Percentiles rank a stretch among this genome's conserved stretches.
Evolutionary conservation across 495 filamentous ascomycete species (phyloP).

Genomic region (Aspergillus incahuasiensis): DNA sequence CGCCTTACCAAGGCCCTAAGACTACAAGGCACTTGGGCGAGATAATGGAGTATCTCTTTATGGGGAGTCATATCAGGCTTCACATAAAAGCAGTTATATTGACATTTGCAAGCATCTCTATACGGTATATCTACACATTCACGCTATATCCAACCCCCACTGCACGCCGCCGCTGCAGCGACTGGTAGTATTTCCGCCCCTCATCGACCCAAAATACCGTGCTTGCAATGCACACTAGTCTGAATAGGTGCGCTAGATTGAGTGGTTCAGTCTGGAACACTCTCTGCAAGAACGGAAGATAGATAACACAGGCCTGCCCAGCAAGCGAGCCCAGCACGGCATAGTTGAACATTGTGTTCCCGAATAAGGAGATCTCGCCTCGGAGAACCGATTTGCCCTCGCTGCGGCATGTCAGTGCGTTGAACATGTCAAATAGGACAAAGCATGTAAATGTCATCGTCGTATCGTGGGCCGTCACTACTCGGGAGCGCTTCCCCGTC

Average conservation of each 20-base stretch:
- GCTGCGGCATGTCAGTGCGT: slow-evolving; percentile 87
- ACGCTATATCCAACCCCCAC: slow-evolving; percentile 41
- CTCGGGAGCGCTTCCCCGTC: slow-evolving; percentile 43
- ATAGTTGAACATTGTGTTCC: slow-evolving; percentile 94
- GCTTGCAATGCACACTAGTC: slow-evolving; percentile 70
- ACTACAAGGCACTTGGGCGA: too few species aligned
- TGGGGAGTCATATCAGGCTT: too few species aligned
- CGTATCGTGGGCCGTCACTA: slow-evolving; percentile 87
- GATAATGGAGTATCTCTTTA: too few species aligned
- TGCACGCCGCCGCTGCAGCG: slow-evolving; percentile 29
- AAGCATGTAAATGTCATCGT: slow-evolving; percentile 99
- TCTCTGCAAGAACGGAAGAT: slow-evolving; percentile 85
- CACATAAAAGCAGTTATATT: background rate
- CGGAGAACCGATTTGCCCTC: slow-evolving; percentile 83
- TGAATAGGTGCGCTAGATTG: slow-evolving; percentile 62
- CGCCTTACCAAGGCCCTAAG: background rate
- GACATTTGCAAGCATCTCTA: slow-evolving; percentile 7
- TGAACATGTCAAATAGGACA: slow-evolving; percentile 98
- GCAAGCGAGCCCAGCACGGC: slow-evolving; percentile 78
- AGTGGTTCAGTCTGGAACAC: slow-evolving; percentile 95
- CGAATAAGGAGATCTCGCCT: slow-evolving; percentile 76
- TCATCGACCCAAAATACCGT: slow-evolving; percentile 95
- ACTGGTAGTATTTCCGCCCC: slow-evolving; percentile 64
- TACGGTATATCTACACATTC: slow-evolving; percentile 32
- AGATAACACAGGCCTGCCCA: slow-evolving; percentile 86